Evolutionary conservation across 2,329 filamentous ascomycete genomes (phyloP), one percentile per base, ranked within the genome.

Genomic region (Aureobasidium sp.): DNA sequence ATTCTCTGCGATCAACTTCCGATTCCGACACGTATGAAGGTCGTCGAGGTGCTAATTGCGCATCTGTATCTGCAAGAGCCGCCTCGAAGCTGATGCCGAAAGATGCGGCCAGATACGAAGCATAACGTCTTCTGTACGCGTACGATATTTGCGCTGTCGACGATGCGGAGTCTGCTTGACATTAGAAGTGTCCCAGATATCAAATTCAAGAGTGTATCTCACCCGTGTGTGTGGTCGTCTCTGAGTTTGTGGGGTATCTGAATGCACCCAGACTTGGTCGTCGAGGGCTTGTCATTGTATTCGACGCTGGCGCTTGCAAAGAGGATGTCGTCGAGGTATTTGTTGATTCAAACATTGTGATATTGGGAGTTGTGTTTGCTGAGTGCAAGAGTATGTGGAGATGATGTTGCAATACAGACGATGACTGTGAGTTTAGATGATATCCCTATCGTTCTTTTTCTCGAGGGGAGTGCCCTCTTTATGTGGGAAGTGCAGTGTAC

Each of bases 31-130:
- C 57, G 27, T 49, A 41, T 25, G 57, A 59, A 25, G 44, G 25
- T 29, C 44, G 39, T 21, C 57, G 57, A 34, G 57, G 57, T 14
- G 57, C 57, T 10, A 59, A 29, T 27, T 59, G 57, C 5, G 36
- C 39, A 27, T 59, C 57, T 50, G 57, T 50, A 6, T 59, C 57
- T 21, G 57, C 57, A 41, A 59, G 45, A 27, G 57, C 57, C 6
- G 57, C 57, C 36, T 59, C 57, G 29, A 59, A 50, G 39, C 57
- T 59, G 21, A 59, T 49, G 32, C 57, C 57, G 29, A 59, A 59
- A 4, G 42, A 49, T 16, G 57, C 57, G 5, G 57, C 57, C 21
- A 59, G n/a, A 27, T 59, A 59, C 10, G 44, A 32, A 27, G 57
- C 57, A 37, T 59, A 59, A 34, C 57, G 57, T 16, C 45, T 59